Conservation (phyloP, 2,329 filamentous ascomycete genomes). For the Aspergillus ustus region DNA sequence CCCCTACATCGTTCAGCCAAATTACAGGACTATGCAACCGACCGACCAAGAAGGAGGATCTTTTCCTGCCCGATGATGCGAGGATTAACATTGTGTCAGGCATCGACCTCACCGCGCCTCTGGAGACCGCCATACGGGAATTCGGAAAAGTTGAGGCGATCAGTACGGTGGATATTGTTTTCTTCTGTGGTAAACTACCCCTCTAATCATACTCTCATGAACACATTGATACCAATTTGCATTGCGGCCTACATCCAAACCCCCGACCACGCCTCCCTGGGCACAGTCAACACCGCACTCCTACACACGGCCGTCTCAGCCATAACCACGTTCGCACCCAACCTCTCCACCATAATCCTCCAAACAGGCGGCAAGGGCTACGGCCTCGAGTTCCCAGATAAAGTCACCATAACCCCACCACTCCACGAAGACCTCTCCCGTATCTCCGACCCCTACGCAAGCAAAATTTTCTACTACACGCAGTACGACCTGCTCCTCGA, state of each 20-base stretch:
- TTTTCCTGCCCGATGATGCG: constrained; percentile 39
- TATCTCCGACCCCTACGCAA: constrained; percentile 31
- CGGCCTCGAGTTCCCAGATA: constrained; percentile 40
- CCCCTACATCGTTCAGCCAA: constrained; percentile 36
- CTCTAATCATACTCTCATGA: not conserved
- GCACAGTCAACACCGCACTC: constrained; percentile 41
- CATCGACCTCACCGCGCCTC: constrained; percentile 36
- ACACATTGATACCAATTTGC: too few species aligned
- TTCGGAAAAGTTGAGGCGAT: constrained; percentile 43
- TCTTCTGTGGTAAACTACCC: constrained; percentile 40
- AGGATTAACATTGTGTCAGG: constrained; percentile 42
- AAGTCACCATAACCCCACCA: constrained; percentile 31
- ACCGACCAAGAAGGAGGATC: constrained; percentile 38
- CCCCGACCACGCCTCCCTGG: constrained; percentile 22
- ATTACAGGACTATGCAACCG: constrained; percentile 50
- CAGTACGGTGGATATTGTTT: constrained; percentile 44
- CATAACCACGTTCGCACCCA: constrained; percentile 28
- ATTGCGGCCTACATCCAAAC: constrained; percentile 5
- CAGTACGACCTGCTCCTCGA: constrained; percentile 29
- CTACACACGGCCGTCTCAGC: constrained; percentile 41
- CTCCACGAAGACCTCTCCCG: constrained; percentile 33
- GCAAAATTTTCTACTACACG: constrained; percentile 36
- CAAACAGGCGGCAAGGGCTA: constrained; percentile 47
- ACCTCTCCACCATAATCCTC: constrained; percentile 37
- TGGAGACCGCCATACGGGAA: constrained; percentile 26